These are phyloP conservation scores for Chaetomiaceae sp. DNA, from an alignment of 2,329 filamentous ascomycete species.

Conservation along the genomic window DNA sequence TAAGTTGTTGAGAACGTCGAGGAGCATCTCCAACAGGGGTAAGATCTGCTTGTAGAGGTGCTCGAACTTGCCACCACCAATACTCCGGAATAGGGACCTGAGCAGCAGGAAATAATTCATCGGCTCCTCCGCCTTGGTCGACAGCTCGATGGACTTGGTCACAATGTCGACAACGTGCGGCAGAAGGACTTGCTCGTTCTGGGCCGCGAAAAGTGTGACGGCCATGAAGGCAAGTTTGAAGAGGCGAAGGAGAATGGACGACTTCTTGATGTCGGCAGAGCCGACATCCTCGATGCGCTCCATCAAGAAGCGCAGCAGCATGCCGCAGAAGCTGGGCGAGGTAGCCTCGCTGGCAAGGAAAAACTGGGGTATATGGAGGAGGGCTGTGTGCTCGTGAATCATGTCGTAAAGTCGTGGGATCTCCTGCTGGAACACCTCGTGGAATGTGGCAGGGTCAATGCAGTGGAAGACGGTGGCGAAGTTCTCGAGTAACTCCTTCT, in stretches of 20 bases:
- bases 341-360: constrained; percentile 98
- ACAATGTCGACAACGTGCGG: constrained; percentile 97
- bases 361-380: constrained; percentile 95
- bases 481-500: constrained; percentile 94
- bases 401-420: constrained; percentile 96
- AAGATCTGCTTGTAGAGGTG: constrained; percentile 97
- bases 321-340: constrained; percentile 93
- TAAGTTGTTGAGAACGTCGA: constrained; percentile 95
- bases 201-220: constrained; percentile 86
- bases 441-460: constrained; percentile 95
- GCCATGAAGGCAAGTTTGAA: constrained; percentile 99
- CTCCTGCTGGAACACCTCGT: constrained; percentile 96
- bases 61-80: constrained; percentile 95
- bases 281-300: constrained; percentile 92
- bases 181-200: constrained; percentile 92
- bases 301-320: constrained; percentile 97
- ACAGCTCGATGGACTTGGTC: constrained; percentile 93
- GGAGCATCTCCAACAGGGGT: constrained; percentile 90
- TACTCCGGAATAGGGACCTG: constrained; percentile 88
- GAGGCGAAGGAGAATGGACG: constrained; percentile 83
- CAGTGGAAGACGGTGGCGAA: constrained; percentile 98
- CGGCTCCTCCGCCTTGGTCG: constrained; percentile 90
- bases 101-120: constrained; percentile 98
- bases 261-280: constrained; percentile 84
- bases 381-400: constrained; percentile 92